Evolutionary conservation across 805 yeast genomes (phyloP), one percentile per base, ranked within the genome.

Genomic region (Millerozyma acaciae): DNA sequence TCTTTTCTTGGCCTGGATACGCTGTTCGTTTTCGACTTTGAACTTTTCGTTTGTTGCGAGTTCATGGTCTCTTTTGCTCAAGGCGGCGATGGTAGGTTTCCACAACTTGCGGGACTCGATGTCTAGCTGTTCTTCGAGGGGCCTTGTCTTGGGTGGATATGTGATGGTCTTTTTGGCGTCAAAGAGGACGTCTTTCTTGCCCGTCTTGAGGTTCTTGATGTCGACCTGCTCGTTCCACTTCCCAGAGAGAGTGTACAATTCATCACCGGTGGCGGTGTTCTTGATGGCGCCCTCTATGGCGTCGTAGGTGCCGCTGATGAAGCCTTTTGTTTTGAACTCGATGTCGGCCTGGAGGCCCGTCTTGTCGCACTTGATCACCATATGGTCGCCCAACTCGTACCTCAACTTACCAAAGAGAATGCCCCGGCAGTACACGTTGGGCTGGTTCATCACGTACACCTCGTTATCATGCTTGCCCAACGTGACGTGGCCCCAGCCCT

Each of bases 241-340:
- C 9, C 98, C 98, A 8, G 81, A 48, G 23, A 90, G 68, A 45
- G 77, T 84, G 51, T 66, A 87, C 21, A 80, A 55, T 2, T 65
- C 65, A 44, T 81, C 77, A 18, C 67, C 48, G 5, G 62, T 51
- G 30, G 74, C 70, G 3, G 48, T 18, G 10, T 48, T 45, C 50
- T 73, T 77, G 33, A 89, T 70, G 4, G 55, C 59, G 33, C 97
- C 98, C 45, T 76, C 82, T 42, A 93, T 84, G 6, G 84, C 84
- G 56, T 93, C 94, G 58, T 90, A 93, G 3, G 90, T 75, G 14
- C 98, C 98, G 15, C 89, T 74, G 26, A 93, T 84, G 53, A 88
- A 84, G 1, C 98, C 98, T 59, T 93, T 93, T 5, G 93, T 84
- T 55, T 93, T 89, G 63, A 93, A 93, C 45, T 93, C 97, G 32